Conservation (phyloP, 805 yeast species). For the Saccharomycopsis vini region DNA sequence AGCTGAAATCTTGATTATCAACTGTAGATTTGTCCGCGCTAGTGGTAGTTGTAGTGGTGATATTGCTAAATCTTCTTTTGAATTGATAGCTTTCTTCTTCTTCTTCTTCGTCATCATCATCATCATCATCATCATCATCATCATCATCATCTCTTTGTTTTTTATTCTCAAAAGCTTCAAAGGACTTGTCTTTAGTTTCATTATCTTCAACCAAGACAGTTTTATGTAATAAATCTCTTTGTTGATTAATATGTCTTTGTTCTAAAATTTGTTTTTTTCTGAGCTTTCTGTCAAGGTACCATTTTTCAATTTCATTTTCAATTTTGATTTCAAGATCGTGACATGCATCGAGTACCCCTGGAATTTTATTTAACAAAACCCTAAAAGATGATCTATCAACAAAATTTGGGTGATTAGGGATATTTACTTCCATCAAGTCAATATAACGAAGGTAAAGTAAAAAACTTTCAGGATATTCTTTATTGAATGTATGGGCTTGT, state of each 20-base stretch:
- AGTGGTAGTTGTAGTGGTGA: constrained; percentile 5
- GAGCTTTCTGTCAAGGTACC: constrained; percentile 22
- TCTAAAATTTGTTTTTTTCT: constrained; percentile 23
- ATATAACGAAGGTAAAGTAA: constrained; percentile 28
- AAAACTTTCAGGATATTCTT: constrained; percentile 28
- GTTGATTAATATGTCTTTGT: constrained; percentile 17
- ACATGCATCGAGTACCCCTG: neutral
- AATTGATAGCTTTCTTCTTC: constrained; percentile 7
- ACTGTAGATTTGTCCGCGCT: neutral
- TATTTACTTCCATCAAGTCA: constrained; percentile 27
- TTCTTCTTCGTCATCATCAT: neutral
- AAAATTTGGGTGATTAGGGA: constrained; percentile 28
- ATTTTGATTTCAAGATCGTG: constrained; percentile 5
- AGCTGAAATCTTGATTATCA: too few species aligned
- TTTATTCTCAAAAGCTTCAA: too few species aligned
- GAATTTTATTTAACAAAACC: neutral
- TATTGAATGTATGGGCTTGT: constrained; percentile 21
- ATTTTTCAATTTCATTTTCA: constrained; percentile 12
- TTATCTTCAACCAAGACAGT: constrained; percentile 25
- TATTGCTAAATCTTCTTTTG: constrained; percentile 8
- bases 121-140: neutral
- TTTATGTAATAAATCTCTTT: constrained; percentile 23
- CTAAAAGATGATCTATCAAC: constrained; percentile 11
- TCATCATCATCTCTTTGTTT: neutral
- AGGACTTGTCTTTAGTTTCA: too few species aligned